Evolutionary conservation across 331 rosid genomes (phyloP).

Genomic region (Rosa hybrid): DNA sequence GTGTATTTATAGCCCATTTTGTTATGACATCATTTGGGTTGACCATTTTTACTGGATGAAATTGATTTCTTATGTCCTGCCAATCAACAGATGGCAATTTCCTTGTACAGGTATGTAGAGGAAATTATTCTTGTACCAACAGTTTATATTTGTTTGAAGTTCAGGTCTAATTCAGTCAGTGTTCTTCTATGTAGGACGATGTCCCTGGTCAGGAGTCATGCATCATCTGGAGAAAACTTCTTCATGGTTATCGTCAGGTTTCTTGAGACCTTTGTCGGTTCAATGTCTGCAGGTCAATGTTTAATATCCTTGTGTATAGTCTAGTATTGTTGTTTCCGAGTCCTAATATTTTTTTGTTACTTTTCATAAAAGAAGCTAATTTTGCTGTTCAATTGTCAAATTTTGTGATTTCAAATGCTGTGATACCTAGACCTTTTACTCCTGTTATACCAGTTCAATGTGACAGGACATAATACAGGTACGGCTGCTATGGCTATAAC

Average conservation of each 20-base stretch:
- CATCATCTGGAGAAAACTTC: constrained; percentile 65
- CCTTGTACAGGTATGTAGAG: constrained; percentile 80
- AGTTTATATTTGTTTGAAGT: constrained; percentile 22
- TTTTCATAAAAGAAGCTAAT: not conserved
- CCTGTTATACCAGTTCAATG: not conserved
- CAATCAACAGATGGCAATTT: constrained; percentile 82
- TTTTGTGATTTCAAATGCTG: not conserved
- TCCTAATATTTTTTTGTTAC: not conserved
- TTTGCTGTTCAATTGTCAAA: not conserved
- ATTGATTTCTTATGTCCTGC: constrained; percentile 23
- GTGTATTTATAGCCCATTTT: constrained; percentile 11
- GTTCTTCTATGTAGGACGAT: constrained; percentile 61
- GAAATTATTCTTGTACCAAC: constrained; percentile 20
- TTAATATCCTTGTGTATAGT: not conserved
- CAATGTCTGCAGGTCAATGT: constrained; percentile 81
- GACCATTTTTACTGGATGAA: constrained; percentile 27
- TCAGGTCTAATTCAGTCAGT: constrained; percentile 31
- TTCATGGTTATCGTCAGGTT: constrained; percentile 73
- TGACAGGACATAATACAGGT: not conserved
- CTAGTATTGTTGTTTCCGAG: not conserved
- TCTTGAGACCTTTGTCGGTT: constrained; percentile 95
- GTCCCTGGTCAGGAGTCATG: constrained; percentile 69
- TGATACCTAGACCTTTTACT: not conserved
- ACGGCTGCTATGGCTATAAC: not conserved
- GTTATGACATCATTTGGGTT: constrained; percentile 20